These are phyloP conservation scores for Aspergillus egyptiacus DNA, from an alignment of 495 filamentous ascomycete genomes.

Conservation along the genomic window DNA sequence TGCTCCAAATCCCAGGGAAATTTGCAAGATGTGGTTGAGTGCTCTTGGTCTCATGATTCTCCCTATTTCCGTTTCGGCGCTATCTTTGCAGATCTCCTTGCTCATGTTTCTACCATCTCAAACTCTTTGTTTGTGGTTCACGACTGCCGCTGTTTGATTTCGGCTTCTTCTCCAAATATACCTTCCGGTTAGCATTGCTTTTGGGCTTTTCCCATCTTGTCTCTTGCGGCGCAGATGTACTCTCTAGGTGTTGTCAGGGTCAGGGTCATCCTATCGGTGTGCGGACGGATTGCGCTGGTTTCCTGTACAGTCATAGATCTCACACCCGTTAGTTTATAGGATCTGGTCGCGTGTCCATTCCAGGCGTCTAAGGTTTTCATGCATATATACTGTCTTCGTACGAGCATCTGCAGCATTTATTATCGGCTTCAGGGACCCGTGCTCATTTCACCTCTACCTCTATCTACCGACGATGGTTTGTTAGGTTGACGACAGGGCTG, in stretches of 20 bases:
- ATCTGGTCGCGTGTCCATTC: not conserved
- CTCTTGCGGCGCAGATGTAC: not conserved
- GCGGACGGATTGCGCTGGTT: not conserved
- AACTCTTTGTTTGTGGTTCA: constrained; percentile 2
- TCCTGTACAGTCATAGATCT: constrained; percentile 7
- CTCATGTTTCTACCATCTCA: constrained; percentile 12
- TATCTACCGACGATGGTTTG: too few species aligned
- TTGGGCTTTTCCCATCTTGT: not conserved
- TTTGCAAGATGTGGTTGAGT: not conserved
- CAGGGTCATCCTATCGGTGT: not conserved
- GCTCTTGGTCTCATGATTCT: constrained; percentile 4
- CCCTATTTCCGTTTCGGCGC: not conserved
- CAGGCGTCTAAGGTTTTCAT: constrained; percentile 1
- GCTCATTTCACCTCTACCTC: too few species aligned
- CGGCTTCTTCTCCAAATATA: constrained; percentile 16
- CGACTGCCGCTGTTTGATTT: constrained; percentile 3
- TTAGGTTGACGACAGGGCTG: too few species aligned
- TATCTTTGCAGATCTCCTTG: constrained; percentile 3
- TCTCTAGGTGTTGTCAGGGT: not conserved
- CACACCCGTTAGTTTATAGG: constrained; percentile 1
- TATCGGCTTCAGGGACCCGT: too few species aligned
- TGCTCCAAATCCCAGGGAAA: not conserved
- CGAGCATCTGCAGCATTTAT: too few species aligned
- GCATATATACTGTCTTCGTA: too few species aligned
- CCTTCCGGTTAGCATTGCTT: not conserved